Base-by-base conservation (phyloP, 805 yeast genomes). In the Saccharomycopsis schoenii region DNA sequence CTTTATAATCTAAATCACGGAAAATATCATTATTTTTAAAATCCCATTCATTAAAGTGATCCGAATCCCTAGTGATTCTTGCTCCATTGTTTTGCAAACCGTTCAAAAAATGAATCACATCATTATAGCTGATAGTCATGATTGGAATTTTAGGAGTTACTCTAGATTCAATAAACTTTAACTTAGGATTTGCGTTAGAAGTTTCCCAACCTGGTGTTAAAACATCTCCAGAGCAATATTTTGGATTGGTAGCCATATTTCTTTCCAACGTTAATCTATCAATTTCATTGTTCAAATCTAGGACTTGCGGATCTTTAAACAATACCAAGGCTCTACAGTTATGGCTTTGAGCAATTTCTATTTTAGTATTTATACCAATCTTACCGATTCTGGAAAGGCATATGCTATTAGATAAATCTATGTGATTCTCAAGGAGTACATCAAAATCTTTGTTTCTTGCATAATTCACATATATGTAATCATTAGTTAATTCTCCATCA, bases 181-280 rank as follows among this genome's bases (percentile, higher is more conserved):
- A 68, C 60, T 77, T 75, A 15, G 75, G 75, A 55, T 72, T 72
- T 60, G 71, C 70, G 24, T 74, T 75, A 47, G 73, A 73, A 24
- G 81, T 74, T 0, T 85, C 76, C 84, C 86, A 83, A 1, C 96
- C 97, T 0, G 96, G 96, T 2, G 88, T 79, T 41, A 88, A 69
- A 2, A 90, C 81, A 70, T 91, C 94, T 9, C 97, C 97, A 1
- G 93, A 81, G 61, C 82, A 80, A 59, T 72, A 73, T 60, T 85
- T 82, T 0, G 85, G 78, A 41, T 82, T 71, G 0, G 84, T 87
- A 4, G 84, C 87, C 52, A 86, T 77, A 54, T 69, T 68, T 59
- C 69, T 68, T 64, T 76, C 77, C 4, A 69, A 68, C 1, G 70
- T 64, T 36, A 71, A 72, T 2, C 71, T 70, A 57, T 70, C 69